Percentiles rank a stretch among this genome's conserved stretches.
Conservation (phyloP, 805 yeast genomes). For the Wickerhamiella kazuoi region DNA sequence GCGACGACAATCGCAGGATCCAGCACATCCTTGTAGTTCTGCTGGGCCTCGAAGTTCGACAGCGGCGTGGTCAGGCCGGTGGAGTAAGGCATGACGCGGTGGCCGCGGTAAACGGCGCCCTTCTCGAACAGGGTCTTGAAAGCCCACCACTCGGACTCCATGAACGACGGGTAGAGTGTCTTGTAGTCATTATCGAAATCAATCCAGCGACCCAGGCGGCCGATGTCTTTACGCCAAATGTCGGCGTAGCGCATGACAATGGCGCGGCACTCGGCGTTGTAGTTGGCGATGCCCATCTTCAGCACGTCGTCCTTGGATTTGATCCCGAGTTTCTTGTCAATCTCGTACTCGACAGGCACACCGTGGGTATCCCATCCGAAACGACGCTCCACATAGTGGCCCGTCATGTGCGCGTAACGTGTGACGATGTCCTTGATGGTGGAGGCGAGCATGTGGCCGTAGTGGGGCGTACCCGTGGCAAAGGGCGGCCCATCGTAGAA, state of each 20-base stretch:
- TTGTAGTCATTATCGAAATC: slow-evolving; percentile 97
- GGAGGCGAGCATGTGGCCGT: slow-evolving; percentile 93
- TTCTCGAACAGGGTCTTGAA: slow-evolving; percentile 76
- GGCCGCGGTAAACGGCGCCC: slow-evolving; percentile 82
- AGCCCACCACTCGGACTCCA: slow-evolving; percentile 99
- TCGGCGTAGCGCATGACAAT: slow-evolving; percentile 95
- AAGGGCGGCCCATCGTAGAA: slow-evolving; percentile 99
- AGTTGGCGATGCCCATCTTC: slow-evolving; percentile 83
- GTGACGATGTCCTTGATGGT: slow-evolving; percentile 96
- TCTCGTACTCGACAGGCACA: slow-evolving; percentile 94
- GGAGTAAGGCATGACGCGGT: slow-evolving; percentile 96
- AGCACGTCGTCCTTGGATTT: slow-evolving; percentile 87
- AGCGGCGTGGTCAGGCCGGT: slow-evolving; percentile 94
- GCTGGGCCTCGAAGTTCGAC: slow-evolving; percentile 96
- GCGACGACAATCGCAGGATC: slow-evolving; percentile 95
- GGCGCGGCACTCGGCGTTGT: slow-evolving; percentile 85
- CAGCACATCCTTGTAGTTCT: slow-evolving; percentile 88
- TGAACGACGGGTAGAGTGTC: slow-evolving; percentile 84
- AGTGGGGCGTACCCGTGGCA: slow-evolving; percentile 98
- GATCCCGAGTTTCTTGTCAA: slow-evolving; percentile 91
- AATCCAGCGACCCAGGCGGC: slow-evolving; percentile 96
- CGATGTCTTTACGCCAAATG: slow-evolving; percentile 88
- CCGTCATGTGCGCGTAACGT: slow-evolving; percentile 95
- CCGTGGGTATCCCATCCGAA: slow-evolving; percentile 99
- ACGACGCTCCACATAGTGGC: slow-evolving; percentile 87